Conservation (phyloP, 2,329 filamentous ascomycete species). For the Fusarium penzigii region DNA sequence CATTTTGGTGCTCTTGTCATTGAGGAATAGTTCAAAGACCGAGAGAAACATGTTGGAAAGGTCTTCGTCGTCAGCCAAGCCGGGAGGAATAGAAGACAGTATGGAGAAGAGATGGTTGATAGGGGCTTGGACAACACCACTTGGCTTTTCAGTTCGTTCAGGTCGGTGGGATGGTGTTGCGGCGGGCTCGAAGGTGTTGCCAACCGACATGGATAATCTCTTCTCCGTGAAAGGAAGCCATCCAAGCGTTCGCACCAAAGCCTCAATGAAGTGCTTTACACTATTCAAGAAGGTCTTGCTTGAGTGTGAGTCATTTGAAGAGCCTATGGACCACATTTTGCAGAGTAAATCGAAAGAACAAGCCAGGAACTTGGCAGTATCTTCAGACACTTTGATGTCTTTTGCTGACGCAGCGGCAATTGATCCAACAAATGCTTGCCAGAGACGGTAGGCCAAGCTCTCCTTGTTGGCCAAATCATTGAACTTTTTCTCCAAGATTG, state of each 20-base stretch:
- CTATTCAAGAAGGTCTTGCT: constrained; percentile 55
- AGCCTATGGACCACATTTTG: constrained; percentile 59
- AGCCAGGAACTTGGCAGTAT: constrained; percentile 79
- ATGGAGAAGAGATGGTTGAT: constrained; percentile 67
- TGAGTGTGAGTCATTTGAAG: constrained; percentile 44
- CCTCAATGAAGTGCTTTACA: constrained; percentile 51
- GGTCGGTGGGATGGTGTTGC: constrained; percentile 67
- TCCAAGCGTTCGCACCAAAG: constrained; percentile 54
- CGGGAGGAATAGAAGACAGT: constrained; percentile 52
- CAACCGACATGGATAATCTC: constrained; percentile 49
- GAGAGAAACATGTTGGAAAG: constrained; percentile 48
- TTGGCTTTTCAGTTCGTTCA: constrained; percentile 52
- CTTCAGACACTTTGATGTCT: constrained; percentile 85
- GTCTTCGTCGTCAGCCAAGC: constrained; percentile 48
- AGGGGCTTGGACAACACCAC: constrained; percentile 56
- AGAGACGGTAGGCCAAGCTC: constrained; percentile 55
- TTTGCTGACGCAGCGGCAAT: constrained; percentile 72
- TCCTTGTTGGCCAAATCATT: constrained; percentile 61
- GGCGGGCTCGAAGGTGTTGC: constrained; percentile 61
- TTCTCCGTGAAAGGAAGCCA: constrained; percentile 65
- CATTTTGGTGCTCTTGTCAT: constrained; percentile 45
- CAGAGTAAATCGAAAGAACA: constrained; percentile 69
- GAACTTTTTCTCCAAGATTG: constrained; percentile 63
- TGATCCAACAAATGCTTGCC: constrained; percentile 62
- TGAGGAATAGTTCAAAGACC: constrained; percentile 61